Base-by-base conservation (phyloP, 2,329 filamentous ascomycete genomes). In the Pyrenochaeta sp. region DNA sequence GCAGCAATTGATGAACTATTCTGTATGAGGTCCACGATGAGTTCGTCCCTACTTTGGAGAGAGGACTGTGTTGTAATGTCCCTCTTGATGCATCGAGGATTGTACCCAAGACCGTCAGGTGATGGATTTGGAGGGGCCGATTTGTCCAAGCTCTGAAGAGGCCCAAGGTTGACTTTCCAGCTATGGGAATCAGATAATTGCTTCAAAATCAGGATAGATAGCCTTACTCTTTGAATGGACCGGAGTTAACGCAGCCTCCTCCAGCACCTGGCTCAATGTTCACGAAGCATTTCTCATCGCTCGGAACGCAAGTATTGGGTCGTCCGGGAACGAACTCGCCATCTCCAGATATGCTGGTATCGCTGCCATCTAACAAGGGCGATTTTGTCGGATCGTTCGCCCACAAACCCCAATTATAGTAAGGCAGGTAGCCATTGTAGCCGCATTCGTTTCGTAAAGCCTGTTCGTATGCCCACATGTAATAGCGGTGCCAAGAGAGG, bases 351-450 rank as follows among this genome's bases (percentile, higher is more conserved):
- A 69, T 65, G 35, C 73, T 69, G 41, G 74, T 78, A 15, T 73
- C 75, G 46, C 75, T 77, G 37, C 81, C 81, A 53, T 81, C 79
- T 48, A 84, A 83, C 35, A 83, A 60, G 10, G 79, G 77, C 0
- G 78, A 81, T 41, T 73, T 71, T 46, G 41, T 28, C 0, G 63
- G 65, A 35, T 82, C 74, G 3, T 69, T 49, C 2, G 74, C 66
- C 62, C 74, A 75, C 35, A 72, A 71, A 7, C 73, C 72, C 77
- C 79, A 83, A 61, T 81, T 78, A 69, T 75, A 78, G 67, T 80
- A 81, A 2, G 73, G 74, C 32, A 72, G 65, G 35, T 64, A 65
- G 34, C 71, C 73, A 3, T 53, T 65, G 44, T 74, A 76, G 28
- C 69, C 71, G 35, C 74, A 76, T 40, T 75, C 72, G 6, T 69